Conservation (phyloP, 129 eudicot species). For the Pulicaria dysenterica region DNA sequence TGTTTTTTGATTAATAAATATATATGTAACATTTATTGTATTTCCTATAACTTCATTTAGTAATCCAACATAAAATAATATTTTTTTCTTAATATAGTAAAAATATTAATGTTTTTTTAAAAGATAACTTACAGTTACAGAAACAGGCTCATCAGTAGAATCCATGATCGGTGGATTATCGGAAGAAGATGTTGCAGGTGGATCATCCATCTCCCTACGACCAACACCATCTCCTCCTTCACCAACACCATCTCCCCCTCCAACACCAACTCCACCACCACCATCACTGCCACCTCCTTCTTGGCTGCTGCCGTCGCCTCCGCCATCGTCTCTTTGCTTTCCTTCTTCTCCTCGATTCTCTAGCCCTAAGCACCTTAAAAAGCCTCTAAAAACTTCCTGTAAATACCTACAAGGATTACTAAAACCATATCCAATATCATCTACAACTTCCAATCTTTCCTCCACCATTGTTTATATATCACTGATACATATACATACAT, state of each 20-base stretch:
- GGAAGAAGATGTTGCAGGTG: slow-evolving; percentile 10
- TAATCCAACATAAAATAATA: background rate
- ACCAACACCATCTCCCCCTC: background rate
- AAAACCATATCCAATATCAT: slow-evolving; percentile 33
- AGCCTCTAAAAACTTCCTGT: slow-evolving; percentile 25
- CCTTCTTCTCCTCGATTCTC: slow-evolving; percentile 15
- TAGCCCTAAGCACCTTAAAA: slow-evolving; percentile 42
- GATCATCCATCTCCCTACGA: slow-evolving; percentile 19
- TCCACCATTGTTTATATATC: slow-evolving; percentile 21
- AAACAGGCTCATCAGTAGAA: slow-evolving; percentile 25
- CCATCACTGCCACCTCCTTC: background rate
- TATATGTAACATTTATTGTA: background rate
- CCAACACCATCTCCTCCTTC: background rate
- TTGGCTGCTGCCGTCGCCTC: background rate
- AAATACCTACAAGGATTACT: slow-evolving; percentile 40
- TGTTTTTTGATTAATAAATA: background rate
- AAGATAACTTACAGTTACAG: slow-evolving; percentile 21
- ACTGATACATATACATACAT: background rate
- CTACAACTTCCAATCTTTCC: slow-evolving; percentile 27
- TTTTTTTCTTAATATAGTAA: background rate
- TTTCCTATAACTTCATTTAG: background rate
- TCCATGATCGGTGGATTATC: slow-evolving; percentile 23
- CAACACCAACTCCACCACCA: background rate
- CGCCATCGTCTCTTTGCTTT: background rate
- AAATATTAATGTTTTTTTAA: background rate